Base-by-base conservation (phyloP, 2,329 filamentous ascomycete genomes). In the Lachnellula suecica region DNA sequence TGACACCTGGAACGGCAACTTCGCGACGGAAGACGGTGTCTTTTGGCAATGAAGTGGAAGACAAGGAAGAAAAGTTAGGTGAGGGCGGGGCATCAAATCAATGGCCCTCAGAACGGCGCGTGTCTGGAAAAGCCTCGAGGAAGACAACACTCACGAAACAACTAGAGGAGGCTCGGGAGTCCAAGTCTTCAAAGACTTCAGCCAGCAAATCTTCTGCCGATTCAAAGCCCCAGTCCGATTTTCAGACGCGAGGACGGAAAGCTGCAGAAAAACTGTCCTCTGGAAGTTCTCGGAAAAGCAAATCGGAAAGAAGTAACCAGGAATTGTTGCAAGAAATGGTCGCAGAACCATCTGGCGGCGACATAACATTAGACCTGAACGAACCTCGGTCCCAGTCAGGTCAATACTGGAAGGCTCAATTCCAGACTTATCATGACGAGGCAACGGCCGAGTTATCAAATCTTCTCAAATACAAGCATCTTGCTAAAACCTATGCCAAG, bases 331-430 rank as follows among this genome's bases (percentile, higher is more conserved):
- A 53, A 41, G 51, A 63, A 41, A 24, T 50, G 10, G 34, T 49
- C 15, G 24, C 51, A n/a, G 70, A 71, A 71, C 59, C 79, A 82
- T 47, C n/a, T n/a, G n/a, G n/a, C n/a, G 75, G 79, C 49, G 86
- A 91, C 61, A 72, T 84, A 51, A 90, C 87, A 0, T 71, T 85
- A 44, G 88, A 91, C 62, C 72, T 90, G 44, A 86, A 87, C 57
- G 84, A 89, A 62, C 88, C 89, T 6, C 81, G 84, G 57, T 90
- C 88, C 2, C 81, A 87, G 53, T 91, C 88, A 4, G 88, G 88
- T 6, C 84, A 81, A 62, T 91, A 88, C 70, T 93, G 89, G 89
- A 92, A 92, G 70, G 79, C 82, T 22, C 82, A 91, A 64, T 92
- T 88, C 62, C 80, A 89, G 59, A 80, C 78, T 49, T 93, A 92